A percentile compares a stretch with the other conserved stretches of the same genome.
phyloP scores from a whole-genome alignment of 257 asterid genomes.

The Nicotiana sylvestris region DNA sequence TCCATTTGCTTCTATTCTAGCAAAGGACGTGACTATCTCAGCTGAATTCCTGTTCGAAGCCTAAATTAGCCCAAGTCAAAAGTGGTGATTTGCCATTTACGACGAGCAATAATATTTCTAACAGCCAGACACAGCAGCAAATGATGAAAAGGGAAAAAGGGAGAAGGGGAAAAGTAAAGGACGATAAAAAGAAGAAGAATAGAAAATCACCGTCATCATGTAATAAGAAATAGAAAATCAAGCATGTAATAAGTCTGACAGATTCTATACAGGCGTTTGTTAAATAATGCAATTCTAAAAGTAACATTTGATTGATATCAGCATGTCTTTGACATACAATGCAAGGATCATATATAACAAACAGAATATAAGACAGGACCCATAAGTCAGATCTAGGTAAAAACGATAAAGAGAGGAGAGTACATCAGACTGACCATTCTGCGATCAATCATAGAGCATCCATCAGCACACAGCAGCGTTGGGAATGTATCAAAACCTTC shows the following conservation, averaged over 20 bases:
- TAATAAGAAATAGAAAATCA: not conserved
- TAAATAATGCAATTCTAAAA: not conserved
- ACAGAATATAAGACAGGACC: not conserved
- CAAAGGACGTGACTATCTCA: not conserved
- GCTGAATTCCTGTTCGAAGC: not conserved
- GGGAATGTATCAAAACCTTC: conserved; percentile 97
- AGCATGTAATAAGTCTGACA: not conserved
- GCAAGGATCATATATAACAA: not conserved
- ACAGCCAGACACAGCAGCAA: too few species aligned
- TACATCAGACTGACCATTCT: conserved; percentile 58
- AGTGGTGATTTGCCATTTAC: too few species aligned
- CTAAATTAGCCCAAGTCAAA: not conserved
- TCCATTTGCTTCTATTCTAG: not conserved
- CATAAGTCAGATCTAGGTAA: not conserved
- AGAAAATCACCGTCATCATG: not conserved
- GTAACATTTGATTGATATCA: not conserved
- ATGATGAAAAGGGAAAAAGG: too few species aligned
- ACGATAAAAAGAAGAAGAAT: not conserved
- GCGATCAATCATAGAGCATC: conserved; percentile 90
- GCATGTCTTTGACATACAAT: not conserved
- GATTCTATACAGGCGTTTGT: not conserved
- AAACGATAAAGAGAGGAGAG: not conserved
- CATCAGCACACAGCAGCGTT: conserved; percentile 92
- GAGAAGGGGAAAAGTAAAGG: not conserved
- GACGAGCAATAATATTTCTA: too few species aligned